phyloP scores from a whole-genome alignment of 306 rosid species.

The Gillenia trifoliata region DNA sequence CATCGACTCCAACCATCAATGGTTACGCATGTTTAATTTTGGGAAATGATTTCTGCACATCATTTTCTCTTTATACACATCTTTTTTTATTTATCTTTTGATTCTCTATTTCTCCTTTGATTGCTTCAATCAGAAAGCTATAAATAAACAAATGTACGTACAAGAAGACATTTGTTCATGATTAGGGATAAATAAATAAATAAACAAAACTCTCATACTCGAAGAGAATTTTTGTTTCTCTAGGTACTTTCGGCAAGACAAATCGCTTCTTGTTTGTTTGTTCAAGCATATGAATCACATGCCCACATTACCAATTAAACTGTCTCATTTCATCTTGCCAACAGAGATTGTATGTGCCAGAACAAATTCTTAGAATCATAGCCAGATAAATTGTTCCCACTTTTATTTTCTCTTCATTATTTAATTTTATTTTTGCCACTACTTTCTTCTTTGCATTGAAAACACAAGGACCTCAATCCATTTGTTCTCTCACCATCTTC shows the following conservation, averaged over 20 bases:
- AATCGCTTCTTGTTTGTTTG: not conserved
- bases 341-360: not conserved
- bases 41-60: too few relatives aligned
- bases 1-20: too few relatives aligned
- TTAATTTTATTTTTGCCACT: not conserved
- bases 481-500: conserved; percentile 12
- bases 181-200: too few relatives aligned
- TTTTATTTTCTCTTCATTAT: not conserved
- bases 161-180: too few relatives aligned
- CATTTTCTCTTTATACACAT: too few relatives aligned
- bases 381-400: not conserved
- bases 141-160: too few relatives aligned
- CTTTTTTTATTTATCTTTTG: too few relatives aligned
- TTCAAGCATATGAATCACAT: not conserved
- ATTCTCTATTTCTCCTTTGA: too few relatives aligned
- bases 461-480: not conserved
- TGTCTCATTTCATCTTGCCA: not conserved
- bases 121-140: too few relatives aligned
- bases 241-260: not conserved
- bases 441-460: not conserved
- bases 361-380: not conserved
- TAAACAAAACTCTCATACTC: too few relatives aligned
- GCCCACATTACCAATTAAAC: not conserved
- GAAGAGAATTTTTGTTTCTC: not conserved
- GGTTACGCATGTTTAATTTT: too few relatives aligned